Conservation (phyloP, 164 flowering plant species). For the Annona cherimola region DNA sequence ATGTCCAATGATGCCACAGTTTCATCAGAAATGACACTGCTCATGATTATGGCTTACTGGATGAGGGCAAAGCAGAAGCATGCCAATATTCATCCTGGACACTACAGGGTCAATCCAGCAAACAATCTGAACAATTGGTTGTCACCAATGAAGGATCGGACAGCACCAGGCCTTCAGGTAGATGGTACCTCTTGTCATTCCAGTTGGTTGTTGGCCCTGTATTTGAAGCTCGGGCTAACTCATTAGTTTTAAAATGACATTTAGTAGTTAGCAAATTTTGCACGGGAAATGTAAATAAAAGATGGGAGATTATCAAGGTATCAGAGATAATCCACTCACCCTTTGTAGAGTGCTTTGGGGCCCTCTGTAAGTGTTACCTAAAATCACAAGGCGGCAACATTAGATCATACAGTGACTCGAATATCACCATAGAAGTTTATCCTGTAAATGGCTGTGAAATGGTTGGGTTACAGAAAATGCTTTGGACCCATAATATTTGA, state of each 20-base stretch:
- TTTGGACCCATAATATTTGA: background rate
- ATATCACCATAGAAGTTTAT: background rate
- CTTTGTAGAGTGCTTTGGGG: slow-evolving; percentile 15
- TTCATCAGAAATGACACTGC: too few species aligned
- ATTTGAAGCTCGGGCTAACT: background rate
- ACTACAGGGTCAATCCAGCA: background rate
- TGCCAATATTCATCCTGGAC: too few species aligned
- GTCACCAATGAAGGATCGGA: background rate
- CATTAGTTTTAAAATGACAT: too few species aligned
- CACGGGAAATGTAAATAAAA: background rate
- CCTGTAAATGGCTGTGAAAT: background rate
- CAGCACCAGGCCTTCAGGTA: background rate
- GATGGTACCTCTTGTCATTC: background rate
- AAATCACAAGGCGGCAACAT: slow-evolving; percentile 18
- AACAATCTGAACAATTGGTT: background rate
- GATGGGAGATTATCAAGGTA: background rate
- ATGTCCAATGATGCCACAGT: too few species aligned
- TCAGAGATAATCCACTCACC: slow-evolving; percentile 12
- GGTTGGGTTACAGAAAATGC: background rate
- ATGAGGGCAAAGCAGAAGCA: too few species aligned
- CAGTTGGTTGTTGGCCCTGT: background rate
- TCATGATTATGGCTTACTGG: too few species aligned
- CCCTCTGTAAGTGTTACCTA: slow-evolving; percentile 62
- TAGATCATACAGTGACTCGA: background rate
- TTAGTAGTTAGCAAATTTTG: too few species aligned